Evolutionary conservation across 2,329 filamentous ascomycete species (phyloP).

Genomic region (Falciphora oryzae): DNA sequence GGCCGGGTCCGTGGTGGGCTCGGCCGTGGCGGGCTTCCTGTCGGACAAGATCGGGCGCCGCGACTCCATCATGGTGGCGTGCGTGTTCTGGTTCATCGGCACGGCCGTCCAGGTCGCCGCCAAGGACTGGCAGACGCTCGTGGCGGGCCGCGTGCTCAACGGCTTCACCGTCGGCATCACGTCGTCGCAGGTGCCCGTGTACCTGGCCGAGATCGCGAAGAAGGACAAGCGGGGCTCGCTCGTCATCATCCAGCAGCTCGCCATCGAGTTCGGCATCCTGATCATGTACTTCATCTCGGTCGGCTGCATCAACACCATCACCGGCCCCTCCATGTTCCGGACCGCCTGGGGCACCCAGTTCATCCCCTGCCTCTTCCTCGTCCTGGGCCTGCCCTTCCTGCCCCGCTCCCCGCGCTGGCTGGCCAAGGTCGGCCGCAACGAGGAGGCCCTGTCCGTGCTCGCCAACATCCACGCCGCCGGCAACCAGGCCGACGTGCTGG

Average conservation of each 20-base stretch:
- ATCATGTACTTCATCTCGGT: slow-evolving; percentile 65
- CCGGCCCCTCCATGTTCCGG: slow-evolving; percentile 52
- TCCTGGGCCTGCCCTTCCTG: slow-evolving; percentile 41
- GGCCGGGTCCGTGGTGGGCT: slow-evolving; percentile 45
- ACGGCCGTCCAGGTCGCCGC: slow-evolving; percentile 54
- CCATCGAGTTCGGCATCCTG: slow-evolving; percentile 66
- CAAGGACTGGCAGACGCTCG: slow-evolving; percentile 49
- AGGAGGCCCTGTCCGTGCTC: slow-evolving; percentile 36
- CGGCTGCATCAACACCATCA: slow-evolving; percentile 53
- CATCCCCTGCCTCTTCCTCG: slow-evolving; percentile 52
- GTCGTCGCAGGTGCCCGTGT: slow-evolving; percentile 62
- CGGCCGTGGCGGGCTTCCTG: slow-evolving; percentile 40
- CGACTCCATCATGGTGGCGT: slow-evolving; percentile 39
- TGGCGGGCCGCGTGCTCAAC: slow-evolving; percentile 53
- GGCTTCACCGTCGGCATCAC: slow-evolving; percentile 62
- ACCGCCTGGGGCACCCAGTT: slow-evolving; percentile 62
- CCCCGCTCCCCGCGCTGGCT: slow-evolving; percentile 14
- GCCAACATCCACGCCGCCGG: slow-evolving; percentile 51
- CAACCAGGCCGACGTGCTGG: slow-evolving; percentile 45
- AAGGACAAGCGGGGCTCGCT: slow-evolving; percentile 54
- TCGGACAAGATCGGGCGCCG: slow-evolving; percentile 43
- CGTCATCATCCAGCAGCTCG: slow-evolving; percentile 68
- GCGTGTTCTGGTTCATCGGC: slow-evolving; percentile 48
- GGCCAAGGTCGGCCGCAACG: slow-evolving; percentile 10
- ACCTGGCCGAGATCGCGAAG: slow-evolving; percentile 60